phyloP scores from a whole-genome alignment of 169 alveolate species.

The Plasmodium gallinaceum region DNA sequence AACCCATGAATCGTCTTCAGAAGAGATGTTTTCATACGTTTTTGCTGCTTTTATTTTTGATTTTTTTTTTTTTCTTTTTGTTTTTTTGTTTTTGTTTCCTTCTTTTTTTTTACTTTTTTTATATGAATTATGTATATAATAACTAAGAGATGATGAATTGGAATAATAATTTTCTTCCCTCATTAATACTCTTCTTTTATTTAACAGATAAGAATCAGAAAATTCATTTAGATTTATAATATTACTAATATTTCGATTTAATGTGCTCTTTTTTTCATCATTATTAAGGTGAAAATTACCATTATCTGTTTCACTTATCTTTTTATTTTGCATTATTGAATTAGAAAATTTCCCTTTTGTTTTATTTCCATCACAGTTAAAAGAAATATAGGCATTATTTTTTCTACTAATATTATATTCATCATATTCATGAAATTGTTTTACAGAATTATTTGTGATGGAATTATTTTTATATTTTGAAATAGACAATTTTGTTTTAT shows the following conservation, averaged over 20 bases:
- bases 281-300: neutral
- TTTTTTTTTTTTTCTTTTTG: constrained; percentile 8
- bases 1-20: constrained; percentile 74
- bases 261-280: neutral
- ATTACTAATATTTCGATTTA: neutral
- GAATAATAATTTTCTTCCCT: constrained; percentile 1
- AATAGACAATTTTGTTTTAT: constrained; percentile 23
- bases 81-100: neutral
- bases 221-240: constrained; percentile 8
- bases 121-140: neutral
- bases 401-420: neutral
- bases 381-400: neutral
- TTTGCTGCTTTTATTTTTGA: constrained; percentile 4
- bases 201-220: constrained; percentile 9
- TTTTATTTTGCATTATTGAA: neutral
- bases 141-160: constrained; percentile 4
- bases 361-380: neutral
- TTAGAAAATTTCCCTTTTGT: neutral
- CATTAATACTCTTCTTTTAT: neutral
- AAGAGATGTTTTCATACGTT: constrained; percentile 24
- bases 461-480: constrained; percentile 2
- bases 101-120: neutral
- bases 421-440: neutral
- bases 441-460: no score
- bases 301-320: neutral